These are phyloP conservation scores for Rhizopogon salebrosus DNA, from an alignment of 768 basidiomycete species.

Conservation along the genomic window DNA sequence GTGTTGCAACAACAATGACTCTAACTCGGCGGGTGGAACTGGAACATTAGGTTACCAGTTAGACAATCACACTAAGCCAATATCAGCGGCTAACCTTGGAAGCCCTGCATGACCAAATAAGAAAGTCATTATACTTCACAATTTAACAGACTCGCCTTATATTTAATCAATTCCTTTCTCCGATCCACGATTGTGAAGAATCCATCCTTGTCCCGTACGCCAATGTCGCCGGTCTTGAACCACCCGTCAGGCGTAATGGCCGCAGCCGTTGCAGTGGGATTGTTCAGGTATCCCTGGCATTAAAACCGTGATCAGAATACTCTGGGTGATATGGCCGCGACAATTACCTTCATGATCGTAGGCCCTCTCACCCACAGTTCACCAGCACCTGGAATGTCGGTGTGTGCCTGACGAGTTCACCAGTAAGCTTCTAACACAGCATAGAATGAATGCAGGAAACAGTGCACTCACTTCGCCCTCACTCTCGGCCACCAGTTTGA, in stretches of 20 bases:
- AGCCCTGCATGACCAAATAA: slow-evolving; percentile 41
- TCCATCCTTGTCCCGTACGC: slow-evolving; percentile 58
- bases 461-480: slow-evolving; percentile 36
- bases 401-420: slow-evolving; percentile 16
- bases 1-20: slow-evolving; percentile 69
- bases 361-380: slow-evolving; percentile 83
- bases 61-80: neutral
- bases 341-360: slow-evolving; percentile 67
- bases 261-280: slow-evolving; percentile 61
- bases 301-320: neutral
- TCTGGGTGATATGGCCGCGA: neutral
- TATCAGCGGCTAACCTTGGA: slow-evolving; percentile 50
- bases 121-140: neutral
- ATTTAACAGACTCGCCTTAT: slow-evolving; percentile 42
- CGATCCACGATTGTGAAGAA: slow-evolving; percentile 74
- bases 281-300: slow-evolving; percentile 67
- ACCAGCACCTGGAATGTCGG: slow-evolving; percentile 43
- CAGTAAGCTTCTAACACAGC: neutral
- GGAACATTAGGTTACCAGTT: neutral
- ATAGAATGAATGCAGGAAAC: neutral
- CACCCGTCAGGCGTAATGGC: slow-evolving; percentile 70
- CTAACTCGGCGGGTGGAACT: slow-evolving; percentile 88
- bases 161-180: slow-evolving; percentile 72
- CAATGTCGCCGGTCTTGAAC: slow-evolving; percentile 90
- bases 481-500: slow-evolving; percentile 62